Evolutionary conservation across 2,329 filamentous ascomycete genomes (phyloP), one percentile per base, ranked within the genome.

Genomic region (Botrytis medusae): DNA sequence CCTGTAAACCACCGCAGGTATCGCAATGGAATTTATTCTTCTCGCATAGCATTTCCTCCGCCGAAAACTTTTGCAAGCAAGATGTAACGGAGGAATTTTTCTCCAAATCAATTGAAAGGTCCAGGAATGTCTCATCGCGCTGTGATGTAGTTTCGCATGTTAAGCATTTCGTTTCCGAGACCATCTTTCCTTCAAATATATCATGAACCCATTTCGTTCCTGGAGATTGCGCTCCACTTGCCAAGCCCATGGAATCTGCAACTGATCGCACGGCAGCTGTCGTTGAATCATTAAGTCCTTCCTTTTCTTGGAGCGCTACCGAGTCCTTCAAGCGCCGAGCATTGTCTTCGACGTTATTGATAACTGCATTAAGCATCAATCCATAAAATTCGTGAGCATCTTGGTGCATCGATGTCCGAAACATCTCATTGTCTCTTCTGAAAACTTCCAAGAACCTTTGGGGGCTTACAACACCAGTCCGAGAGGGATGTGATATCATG

Each of bases 1-100:
- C 96, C 83, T 99, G 96, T 72, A 99, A 85, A 4, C 96, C 96
- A 71, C 96, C 96, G 78, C 96, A 99, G 79, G 95, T 95, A 81
- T 99, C 96, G 83, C 96, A 99, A 81, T 99, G 95, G 77, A 99
- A 99, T 81, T 99, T 99, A 85, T 99, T 98, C 74, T 95, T 89
- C 84, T 99, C 96, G 81, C 96, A 98, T 73, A 99, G 87, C 94
- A 98, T 98, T 83, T 99, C 96, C 79, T 98, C 96, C 63, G 96
- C 94, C 0, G 96, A 99, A 80, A 99, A 99, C 79, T 98, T 97
- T 74, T 93, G 89, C 76, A 99, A 84, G 81, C 96, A 99, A 40
- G 96, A 95, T 4, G 96, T 98, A 5, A 99, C 96, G 0, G 96
- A 99, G 0, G 95, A 95, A 81, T 98, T 94, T 80, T 98, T 92